A percentile compares a stretch with the other conserved stretches of the same genome.
These are phyloP conservation scores for Boletellus deceptivus DNA, from an alignment of 1,284 basidiomycete genomes.

Conservation along the genomic window DNA sequence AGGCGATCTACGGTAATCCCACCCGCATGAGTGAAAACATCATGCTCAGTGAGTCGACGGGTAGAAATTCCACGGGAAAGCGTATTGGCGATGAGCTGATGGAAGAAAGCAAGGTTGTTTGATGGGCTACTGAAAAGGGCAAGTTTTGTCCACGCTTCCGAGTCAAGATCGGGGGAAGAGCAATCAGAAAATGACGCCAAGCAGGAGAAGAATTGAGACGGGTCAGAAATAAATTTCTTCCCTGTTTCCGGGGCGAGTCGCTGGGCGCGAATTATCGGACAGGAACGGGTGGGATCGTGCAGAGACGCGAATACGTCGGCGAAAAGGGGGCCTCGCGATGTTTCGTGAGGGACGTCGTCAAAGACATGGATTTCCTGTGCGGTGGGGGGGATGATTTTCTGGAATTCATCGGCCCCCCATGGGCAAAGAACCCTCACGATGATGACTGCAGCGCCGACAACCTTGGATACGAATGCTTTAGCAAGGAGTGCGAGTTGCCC, in stretches of 20 bases:
- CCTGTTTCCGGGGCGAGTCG: slow-evolving; percentile 56
- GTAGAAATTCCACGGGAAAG: slow-evolving; percentile 56
- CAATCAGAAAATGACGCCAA: slow-evolving; percentile 37
- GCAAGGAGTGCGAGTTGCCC: slow-evolving; percentile 64
- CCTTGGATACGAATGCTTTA: slow-evolving; percentile 46
- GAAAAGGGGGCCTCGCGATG: slow-evolving; percentile 65
- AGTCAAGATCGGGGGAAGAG: slow-evolving; percentile 14
- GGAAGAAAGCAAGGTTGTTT: slow-evolving; percentile 50
- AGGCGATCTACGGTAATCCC: slow-evolving; percentile 63
- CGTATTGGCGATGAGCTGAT: slow-evolving; percentile 55
- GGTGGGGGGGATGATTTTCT: slow-evolving; percentile 53
- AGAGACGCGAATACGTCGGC: slow-evolving; percentile 69
- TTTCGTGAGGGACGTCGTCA: slow-evolving; percentile 68
- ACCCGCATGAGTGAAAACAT: slow-evolving; percentile 67
- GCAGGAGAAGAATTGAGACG: slow-evolving; percentile 46
- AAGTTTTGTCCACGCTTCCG: slow-evolving; percentile 43
- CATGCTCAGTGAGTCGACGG: slow-evolving; percentile 62
- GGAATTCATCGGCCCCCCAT: slow-evolving; percentile 66
- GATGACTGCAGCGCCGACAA: slow-evolving; percentile 57
- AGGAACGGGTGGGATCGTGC: slow-evolving; percentile 40
- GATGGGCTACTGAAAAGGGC: slow-evolving; percentile 63
- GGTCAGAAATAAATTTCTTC: slow-evolving; percentile 50
- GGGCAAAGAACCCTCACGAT: slow-evolving; percentile 75
- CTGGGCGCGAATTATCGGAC: slow-evolving; percentile 53
- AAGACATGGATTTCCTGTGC: slow-evolving; percentile 63